Evolutionary conservation across 2,329 filamentous ascomycete genomes (phyloP), one percentile per base, ranked within the genome.

Genomic region (Penicillium sp.): DNA sequence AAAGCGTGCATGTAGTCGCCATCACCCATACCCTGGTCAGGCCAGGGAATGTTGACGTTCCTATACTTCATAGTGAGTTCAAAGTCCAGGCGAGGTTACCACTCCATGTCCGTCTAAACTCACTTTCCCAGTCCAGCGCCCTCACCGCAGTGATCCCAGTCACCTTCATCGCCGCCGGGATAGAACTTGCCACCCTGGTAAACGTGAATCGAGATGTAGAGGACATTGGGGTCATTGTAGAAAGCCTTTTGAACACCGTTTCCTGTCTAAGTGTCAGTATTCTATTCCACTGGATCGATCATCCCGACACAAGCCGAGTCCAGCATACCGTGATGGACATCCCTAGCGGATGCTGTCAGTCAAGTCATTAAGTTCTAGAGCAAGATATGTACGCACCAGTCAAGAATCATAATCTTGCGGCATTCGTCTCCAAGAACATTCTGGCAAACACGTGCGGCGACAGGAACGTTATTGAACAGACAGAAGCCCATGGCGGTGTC

Each of bases 181-280:
- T 99, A 99, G 76, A 98, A 99, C 0, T 80, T 79, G 1, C 93
- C 94, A 65, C 92, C 87, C 61, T 88, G 85, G 72, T 95, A 95
- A 24, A 98, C 93, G 71, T 99, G 95, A 7, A 97, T 80, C 0
- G 95, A 99, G 58, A 99, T 92, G 76, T 99, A 99, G 2, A 99
- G 86, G 19, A 99, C 89, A 70, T 97, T 97, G 0, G 94, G 92
- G 70, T 99, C 92, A 40, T 93, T 83, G 74, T 98, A 98, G 72
- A 98, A 98, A 55, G 96, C 94, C 73, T 97, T 93, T 73, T 99
- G 95, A 30, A 96, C 91, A 12, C 95, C 95, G 74, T 99, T 99
- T 59, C 95, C 91, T 83, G 62, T n/a, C 33, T 50, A 38, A n/a
- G 2, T 53, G 63, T 73, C 7, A 78, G 71, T 58, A n/a, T n/a